Evolutionary conservation across 2,329 filamentous ascomycete genomes (phyloP), one percentile per base, ranked within the genome.

Genomic region (Colletotrichum godetiae): DNA sequence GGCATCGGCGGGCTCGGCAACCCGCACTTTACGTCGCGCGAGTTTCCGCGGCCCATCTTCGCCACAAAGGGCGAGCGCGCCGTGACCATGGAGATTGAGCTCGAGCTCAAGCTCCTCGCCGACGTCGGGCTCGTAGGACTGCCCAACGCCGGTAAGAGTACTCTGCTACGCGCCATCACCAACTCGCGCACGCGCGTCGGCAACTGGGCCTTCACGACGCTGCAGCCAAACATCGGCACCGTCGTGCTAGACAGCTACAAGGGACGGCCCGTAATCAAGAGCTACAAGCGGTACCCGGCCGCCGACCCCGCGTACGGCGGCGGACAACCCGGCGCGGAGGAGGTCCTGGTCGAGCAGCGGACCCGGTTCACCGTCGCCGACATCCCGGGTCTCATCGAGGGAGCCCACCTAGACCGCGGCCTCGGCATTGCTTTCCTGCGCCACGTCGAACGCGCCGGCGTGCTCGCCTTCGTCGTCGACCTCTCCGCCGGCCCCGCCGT

Each of bases 91-190:
- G 91, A 92, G 60, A 85, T 99, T 46, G 92, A 97, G 80, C 89
- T 99, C 15, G 97, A 99, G 82, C 89, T 99, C 74, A 98, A 98
- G 86, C 89, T 99, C 11, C 91, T 99, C 53, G 97, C 97, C 5
- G 97, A 99, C 82, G 93, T 99, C 8, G 97, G 97, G 0, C 88
- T 99, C 2, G 97, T 99, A 19, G 97, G 97, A 0, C 89, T 98
- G 19, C 97, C 97, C 1, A 99, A 99, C 81, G 97, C 96, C 5
- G 97, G 97, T 10, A 99, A 99, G 84, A 97, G 94, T 80, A 98
- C 97, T 0, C 88, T 99, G 1, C 88, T 98, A 19, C 92, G 97
- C 22, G 92, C 95, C 3, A 86, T 99, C 78, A 97, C 92, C 78
- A 95, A 95, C 81, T 97, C 94, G 80, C 92, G 95, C 73, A 94